Base-by-base conservation (phyloP, 192 early-diverging fungal genomes). In the Rhizophlyctis rosea region DNA sequence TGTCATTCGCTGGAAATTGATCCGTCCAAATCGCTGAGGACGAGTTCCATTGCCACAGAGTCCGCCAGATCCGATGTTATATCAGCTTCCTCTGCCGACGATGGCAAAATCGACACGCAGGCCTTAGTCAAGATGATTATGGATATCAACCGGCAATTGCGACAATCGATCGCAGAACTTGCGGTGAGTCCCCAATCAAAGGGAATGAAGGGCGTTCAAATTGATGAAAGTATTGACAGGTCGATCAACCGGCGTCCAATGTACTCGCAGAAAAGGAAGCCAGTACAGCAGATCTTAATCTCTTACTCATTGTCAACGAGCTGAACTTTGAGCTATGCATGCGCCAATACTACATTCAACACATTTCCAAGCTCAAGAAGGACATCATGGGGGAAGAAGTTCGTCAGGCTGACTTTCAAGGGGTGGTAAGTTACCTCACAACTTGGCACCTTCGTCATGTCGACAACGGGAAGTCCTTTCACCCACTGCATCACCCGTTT, bases 301-400 rank as follows among this genome's bases (percentile, higher is more conserved):
- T 68, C 13, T 21, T 65, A 25, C 55, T 74, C 3, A 58, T 74
- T 1, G 49, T 74, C 28, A 74, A 69, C 29, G 67, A 74, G 36
- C 44, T 61, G 55, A 69, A 69, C 39, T 74, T 69, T 55, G 61
- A 74, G 54, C 57, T 59, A 9, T 74, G 48, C 62, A 68, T 74
- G 67, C 57, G 73, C 16, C 59, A 57, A 30, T 59, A 70, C 54
- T 68, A 74, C 54, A 23, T 62, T 14, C 60, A 69, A 34, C 59
- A 70, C 60, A 74, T 74, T 30, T 36, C 61, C 47, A 64, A 67
- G 52, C 65, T 74, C 0, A 34, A 61, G 21, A 74, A 74, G 54
- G 34, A 61, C 4, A 34, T 48, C 27, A 64, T 74, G 29, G 18
- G 35, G 48, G 61, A 64, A 24, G 61, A 70, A 13, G 24, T 64